Conservation (phyloP, 2,329 filamentous ascomycete genomes). For the Cordyceps cicadae region DNA sequence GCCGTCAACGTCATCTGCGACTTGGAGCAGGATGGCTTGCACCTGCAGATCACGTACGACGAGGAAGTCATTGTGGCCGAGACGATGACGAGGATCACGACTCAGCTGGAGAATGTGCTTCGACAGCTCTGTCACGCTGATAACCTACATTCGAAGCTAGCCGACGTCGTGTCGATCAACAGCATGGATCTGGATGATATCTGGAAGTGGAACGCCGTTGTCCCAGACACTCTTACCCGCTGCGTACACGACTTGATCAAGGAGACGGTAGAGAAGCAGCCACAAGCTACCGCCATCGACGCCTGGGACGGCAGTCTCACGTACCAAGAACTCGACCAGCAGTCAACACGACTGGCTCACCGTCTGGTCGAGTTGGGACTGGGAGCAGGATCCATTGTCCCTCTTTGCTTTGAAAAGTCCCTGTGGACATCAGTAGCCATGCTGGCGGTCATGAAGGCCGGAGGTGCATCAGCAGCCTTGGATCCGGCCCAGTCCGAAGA, state of each 20-base stretch:
- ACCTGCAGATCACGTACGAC: background rate
- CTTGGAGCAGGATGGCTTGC: background rate
- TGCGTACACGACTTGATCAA: slow-evolving; percentile 4
- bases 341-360: slow-evolving; percentile 12
- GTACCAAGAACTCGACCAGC: slow-evolving; percentile 17
- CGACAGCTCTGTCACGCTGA: slow-evolving; percentile 8
- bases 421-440: slow-evolving; percentile 21
- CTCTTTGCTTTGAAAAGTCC: slow-evolving; percentile 23
- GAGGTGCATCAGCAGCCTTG: slow-evolving; percentile 24
- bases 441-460: slow-evolving; percentile 24
- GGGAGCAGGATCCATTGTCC: background rate
- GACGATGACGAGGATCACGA: background rate
- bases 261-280: background rate
- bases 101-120: slow-evolving; percentile 8
- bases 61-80: background rate
- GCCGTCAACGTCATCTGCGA: slow-evolving; percentile 1
- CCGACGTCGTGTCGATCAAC: background rate
- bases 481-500: slow-evolving; percentile 18
- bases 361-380: slow-evolving; percentile 13
- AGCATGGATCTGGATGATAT: background rate
- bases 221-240: background rate
- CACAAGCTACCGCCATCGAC: slow-evolving; percentile 15
- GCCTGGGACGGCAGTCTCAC: slow-evolving; percentile 19
- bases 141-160: background rate
- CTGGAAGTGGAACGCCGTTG: slow-evolving; percentile 4